phyloP scores from a whole-genome alignment of 1,139 yeast genomes.

The Yamadazyma siamensis region DNA sequence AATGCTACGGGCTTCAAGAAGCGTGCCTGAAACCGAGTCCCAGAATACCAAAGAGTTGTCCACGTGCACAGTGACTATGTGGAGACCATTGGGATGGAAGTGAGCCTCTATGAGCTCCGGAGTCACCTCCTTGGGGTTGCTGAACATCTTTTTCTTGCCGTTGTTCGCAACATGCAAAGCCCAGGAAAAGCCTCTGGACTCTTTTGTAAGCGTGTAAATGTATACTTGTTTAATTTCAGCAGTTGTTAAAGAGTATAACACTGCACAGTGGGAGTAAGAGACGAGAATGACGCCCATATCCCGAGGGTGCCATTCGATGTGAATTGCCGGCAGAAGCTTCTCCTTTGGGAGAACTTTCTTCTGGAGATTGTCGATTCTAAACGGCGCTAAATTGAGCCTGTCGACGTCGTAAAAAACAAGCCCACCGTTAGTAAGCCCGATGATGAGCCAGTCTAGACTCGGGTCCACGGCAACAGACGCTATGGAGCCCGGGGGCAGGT shows the following conservation, averaged over 20 bases:
- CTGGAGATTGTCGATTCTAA: slow-evolving; percentile 72
- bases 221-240: slow-evolving; percentile 56
- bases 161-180: slow-evolving; percentile 34
- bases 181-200: slow-evolving; percentile 30
- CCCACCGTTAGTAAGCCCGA: slow-evolving; percentile 79
- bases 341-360: slow-evolving; percentile 48
- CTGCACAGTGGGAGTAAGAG: slow-evolving; percentile 67
- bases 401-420: slow-evolving; percentile 81
- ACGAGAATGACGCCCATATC: slow-evolving; percentile 78
- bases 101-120: slow-evolving; percentile 61
- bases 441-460: slow-evolving; percentile 76
- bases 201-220: slow-evolving; percentile 49
- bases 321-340: slow-evolving; percentile 56
- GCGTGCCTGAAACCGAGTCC: slow-evolving; percentile 78
- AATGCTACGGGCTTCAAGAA: slow-evolving; percentile 71
- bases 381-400: slow-evolving; percentile 63
- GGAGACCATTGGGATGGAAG: slow-evolving; percentile 93
- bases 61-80: slow-evolving; percentile 70
- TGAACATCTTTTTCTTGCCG: slow-evolving; percentile 42
- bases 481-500: slow-evolving; percentile 62
- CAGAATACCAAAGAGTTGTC: slow-evolving; percentile 89
- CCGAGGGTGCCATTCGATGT: slow-evolving; percentile 81
- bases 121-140: slow-evolving; percentile 35
- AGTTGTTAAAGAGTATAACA: slow-evolving; percentile 63
- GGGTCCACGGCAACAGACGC: slow-evolving; percentile 76